Base-by-base conservation (phyloP, 75 land plant genomes). In the Picea sitchensis region DNA sequence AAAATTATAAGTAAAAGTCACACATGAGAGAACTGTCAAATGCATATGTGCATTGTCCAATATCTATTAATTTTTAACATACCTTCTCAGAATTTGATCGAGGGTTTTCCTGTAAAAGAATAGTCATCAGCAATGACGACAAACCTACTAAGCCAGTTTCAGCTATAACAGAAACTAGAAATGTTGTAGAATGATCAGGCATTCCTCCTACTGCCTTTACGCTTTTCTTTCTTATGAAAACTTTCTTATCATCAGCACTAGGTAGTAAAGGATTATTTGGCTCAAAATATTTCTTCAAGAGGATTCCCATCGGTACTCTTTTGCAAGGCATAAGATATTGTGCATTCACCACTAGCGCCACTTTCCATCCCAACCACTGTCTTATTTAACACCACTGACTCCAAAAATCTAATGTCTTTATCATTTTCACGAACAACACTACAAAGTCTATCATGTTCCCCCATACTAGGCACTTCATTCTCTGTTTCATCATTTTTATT, bases 81-180 rank as follows among this genome's bases (percentile, higher is more conserved):
- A 92, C 97, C 90, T 96, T 97, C 47, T 96, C 97, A 61, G 96
- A 80, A 54, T 93, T 89, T 32, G 82, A 69, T 78, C 87, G 88
- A 64, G 85, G 93, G 76, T 92, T 94, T 36, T 95, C 90, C 80
- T 96, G 99, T 62, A 96, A 80, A 38, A 96, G 82, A 36, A 94
- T 92, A 76, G 96, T 92, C 36, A 95, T 92, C 57, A 96, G 80
- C 51, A 96, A 60, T 21, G 99, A 96, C 68, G 88, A 93, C 77
- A 96, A 90, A 72, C 95, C 87, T 61, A 96, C 94, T 77, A 96
- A 75, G 51, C 95, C 93, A 67, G 93, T 96, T 68, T 96, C 97
- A 58, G 88, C 80, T 61, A 94, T 85, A 30, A 91, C 91, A 71
- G 91, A 87, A 47, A 91, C 82, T 41, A 96, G 85, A 82, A 88